Base-by-base conservation (phyloP, 306 rosid species). In the Sindora glabra region DNA sequence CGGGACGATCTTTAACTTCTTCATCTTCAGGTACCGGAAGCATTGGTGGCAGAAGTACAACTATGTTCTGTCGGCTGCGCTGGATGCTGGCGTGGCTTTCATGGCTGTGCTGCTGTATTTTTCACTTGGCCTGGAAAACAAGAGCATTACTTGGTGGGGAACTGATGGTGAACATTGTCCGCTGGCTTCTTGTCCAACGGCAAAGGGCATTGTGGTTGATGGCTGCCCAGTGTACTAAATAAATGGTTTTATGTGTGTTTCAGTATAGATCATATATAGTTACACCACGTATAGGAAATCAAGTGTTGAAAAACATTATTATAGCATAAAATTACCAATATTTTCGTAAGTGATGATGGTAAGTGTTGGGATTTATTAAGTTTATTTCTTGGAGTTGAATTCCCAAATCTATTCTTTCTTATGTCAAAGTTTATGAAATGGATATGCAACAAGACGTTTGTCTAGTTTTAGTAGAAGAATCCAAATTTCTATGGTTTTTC, bases 31-130 rank as follows among this genome's bases (percentile, higher is more conserved):
- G 6, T 79, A 79, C 74, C 56, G 71, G 69, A 70, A 79, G 70
- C 58, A 62, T 36, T 79, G 83, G 80, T 79, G 83, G 80, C 83
- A 74, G 71, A 79, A 74, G 71, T 79, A 79, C 71, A 79, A 79
- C 27, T 70, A 79, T 48, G 25, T 79, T 61, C 83, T 79, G 25
- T 79, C 83, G 29, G 80, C 77, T 6, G 80, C 84, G 57, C 21
- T 79, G 41, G 84, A 79, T 66, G 84, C 77, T 3, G 84, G 84
- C 15, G 70, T 79, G 59, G 84, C 84, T 56, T 79, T 79, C 74
- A 79, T 79, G 84, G 80, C 47, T 3, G 77, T 79, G 50, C 9
- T 79, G 6, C 17, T 74, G 41, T 79, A 79, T 52, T 72, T 79
- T 50, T 65, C 80, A 3, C 36, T 79, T 13, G 69, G 74, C 36